These are phyloP conservation scores for Fomitopsis palustris DNA, from an alignment of 1,284 basidiomycete genomes.

Conservation along the genomic window DNA sequence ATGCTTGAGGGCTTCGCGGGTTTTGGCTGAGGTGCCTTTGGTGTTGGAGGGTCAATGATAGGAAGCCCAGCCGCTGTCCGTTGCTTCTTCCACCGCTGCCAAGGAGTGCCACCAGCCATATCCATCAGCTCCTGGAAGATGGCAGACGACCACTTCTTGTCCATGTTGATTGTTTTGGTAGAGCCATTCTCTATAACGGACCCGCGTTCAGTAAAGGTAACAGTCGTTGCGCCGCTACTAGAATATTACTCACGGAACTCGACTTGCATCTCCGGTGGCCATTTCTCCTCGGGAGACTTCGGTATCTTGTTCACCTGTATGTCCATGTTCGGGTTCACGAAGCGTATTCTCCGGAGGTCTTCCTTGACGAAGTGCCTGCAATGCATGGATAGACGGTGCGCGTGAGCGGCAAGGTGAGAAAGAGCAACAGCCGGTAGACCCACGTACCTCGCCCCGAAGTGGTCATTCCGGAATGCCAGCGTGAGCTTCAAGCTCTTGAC, in stretches of 20 bases:
- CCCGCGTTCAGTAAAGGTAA: not conserved
- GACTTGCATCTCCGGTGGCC: conserved; percentile 56
- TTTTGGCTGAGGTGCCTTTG: conserved; percentile 4
- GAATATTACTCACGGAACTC: conserved; percentile 52
- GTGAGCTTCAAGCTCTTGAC: conserved; percentile 54
- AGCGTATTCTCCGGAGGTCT: conserved; percentile 69
- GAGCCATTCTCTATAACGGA: conserved; percentile 47
- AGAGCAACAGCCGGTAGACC: not conserved
- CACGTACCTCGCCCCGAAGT: conserved; percentile 64
- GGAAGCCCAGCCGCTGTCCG: conserved; percentile 43
- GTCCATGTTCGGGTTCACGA: conserved; percentile 60
- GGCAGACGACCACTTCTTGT: conserved; percentile 62
- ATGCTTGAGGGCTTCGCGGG: conserved; percentile 12
- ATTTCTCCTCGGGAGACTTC: conserved; percentile 49
- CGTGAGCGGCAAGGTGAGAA: not conserved
- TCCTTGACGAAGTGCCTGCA: conserved; percentile 73
- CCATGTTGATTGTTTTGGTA: conserved; percentile 45
- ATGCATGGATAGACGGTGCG: not conserved
- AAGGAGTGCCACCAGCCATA: conserved; percentile 52
- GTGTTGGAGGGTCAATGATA: conserved; percentile 37
- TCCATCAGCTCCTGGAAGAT: conserved; percentile 71
- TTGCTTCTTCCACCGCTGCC: conserved; percentile 54
- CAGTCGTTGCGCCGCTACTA: not conserved
- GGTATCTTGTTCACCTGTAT: conserved; percentile 52
- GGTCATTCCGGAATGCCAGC: conserved; percentile 61